Evolutionary conservation across 2,329 filamentous ascomycete genomes (phyloP).

Genomic region (Emmonsiellopsis sp.): DNA sequence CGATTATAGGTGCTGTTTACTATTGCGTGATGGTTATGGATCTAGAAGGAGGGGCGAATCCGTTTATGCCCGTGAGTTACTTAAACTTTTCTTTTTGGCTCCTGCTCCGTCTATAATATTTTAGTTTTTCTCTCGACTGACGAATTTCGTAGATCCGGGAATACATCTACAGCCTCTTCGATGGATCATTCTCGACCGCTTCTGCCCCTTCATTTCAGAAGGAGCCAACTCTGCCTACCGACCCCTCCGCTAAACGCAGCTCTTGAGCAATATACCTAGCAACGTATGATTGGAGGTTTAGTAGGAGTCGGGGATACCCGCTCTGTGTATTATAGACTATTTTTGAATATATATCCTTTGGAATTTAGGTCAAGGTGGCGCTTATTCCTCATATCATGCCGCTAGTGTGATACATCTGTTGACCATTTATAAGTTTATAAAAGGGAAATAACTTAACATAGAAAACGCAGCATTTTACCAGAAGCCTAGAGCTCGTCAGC

Average conservation of each 20-base stretch:
- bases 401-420: no score
- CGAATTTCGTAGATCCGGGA: not conserved
- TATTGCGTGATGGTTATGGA: slow-evolving; percentile 37
- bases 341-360: no score
- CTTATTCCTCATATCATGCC: no score
- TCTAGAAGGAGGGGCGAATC: slow-evolving; percentile 31
- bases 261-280: not conserved
- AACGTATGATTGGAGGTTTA: not conserved
- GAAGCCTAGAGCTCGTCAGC: no score
- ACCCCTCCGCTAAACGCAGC: not conserved
- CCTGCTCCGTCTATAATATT: not conserved
- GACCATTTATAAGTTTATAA: no score
- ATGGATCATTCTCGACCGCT: not conserved
- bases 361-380: no score
- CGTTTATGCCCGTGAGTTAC: slow-evolving; percentile 30
- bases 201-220: not conserved
- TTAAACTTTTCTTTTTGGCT: no score
- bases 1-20: slow-evolving; percentile 27
- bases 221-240: not conserved
- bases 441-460: no score
- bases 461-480: no score
- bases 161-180: not conserved
- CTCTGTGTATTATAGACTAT: not conserved
- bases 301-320: no score
- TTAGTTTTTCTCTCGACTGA: not conserved